phyloP scores from a whole-genome alignment of 805 yeast genomes.

The Saturnispora halmiae region DNA sequence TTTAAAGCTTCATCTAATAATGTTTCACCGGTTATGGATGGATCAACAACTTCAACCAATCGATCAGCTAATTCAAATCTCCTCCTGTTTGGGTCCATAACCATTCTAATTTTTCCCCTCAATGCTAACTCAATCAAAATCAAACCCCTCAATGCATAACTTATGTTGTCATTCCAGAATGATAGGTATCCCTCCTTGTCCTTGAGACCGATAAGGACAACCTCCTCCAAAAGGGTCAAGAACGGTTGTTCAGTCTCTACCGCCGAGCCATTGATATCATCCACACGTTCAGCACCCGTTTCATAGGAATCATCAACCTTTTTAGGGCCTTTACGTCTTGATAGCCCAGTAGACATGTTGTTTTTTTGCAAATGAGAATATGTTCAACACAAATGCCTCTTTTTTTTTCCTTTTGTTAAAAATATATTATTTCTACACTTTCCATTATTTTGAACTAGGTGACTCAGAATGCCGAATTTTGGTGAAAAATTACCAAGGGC shows the following conservation, averaged over 20 bases:
- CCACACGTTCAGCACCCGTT: slow-evolving; percentile 35
- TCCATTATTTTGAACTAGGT: too few species aligned
- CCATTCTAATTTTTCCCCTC: slow-evolving; percentile 79
- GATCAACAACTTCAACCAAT: slow-evolving; percentile 77
- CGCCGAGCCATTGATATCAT: slow-evolving; percentile 14
- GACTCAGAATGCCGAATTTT: background rate
- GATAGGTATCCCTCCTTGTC: slow-evolving; percentile 94
- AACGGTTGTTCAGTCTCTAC: slow-evolving; percentile 45
- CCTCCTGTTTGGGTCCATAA: slow-evolving; percentile 86
- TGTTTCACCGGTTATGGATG: slow-evolving; percentile 87
- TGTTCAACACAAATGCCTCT: background rate
- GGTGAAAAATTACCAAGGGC: slow-evolving; percentile 9
- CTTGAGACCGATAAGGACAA: slow-evolving; percentile 81
- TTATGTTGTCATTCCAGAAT: slow-evolving; percentile 96
- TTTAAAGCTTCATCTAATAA: slow-evolving; percentile 87
- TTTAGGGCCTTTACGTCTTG: slow-evolving; percentile 62
- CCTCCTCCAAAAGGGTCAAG: slow-evolving; percentile 94
- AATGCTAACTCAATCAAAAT: slow-evolving; percentile 87
- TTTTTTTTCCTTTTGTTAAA: too few species aligned
- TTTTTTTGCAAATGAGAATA: background rate
- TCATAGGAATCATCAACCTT: slow-evolving; percentile 18
- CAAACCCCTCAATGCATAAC: slow-evolving; percentile 93
- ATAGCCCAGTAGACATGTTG: slow-evolving; percentile 41
- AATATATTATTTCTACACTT: too few species aligned
- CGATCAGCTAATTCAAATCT: slow-evolving; percentile 84